A percentile compares a stretch with the other conserved stretches of the same genome.
Conservation (phyloP, 352 stramenopile genomes). For the Pythium insidiosum region DNA sequence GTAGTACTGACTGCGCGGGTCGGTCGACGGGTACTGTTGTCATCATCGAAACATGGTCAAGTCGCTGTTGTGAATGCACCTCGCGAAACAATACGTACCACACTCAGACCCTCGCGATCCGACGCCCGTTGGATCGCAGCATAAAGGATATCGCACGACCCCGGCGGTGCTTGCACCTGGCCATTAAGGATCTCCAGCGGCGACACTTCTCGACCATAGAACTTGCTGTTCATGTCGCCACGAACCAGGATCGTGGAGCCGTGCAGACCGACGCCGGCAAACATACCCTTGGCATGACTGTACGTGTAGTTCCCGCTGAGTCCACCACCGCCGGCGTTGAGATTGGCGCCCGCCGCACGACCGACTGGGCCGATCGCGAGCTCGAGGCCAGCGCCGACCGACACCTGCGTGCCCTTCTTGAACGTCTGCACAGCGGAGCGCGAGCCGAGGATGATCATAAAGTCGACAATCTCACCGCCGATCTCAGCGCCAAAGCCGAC, state of each 20-base stretch:
- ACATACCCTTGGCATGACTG: conserved; percentile 74
- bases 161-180: conserved; percentile 50
- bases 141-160: conserved; percentile 60
- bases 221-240: conserved; percentile 79
- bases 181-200: conserved; percentile 76
- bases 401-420: conserved; percentile 79
- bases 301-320: conserved; percentile 84
- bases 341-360: conserved; percentile 51
- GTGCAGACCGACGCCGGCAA: conserved; percentile 70
- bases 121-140: conserved; percentile 55
- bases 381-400: conserved; percentile 67
- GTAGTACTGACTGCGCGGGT: conserved; percentile 11
- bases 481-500: conserved; percentile 80
- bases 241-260: conserved; percentile 79
- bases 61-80: not conserved
- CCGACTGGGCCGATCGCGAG: conserved; percentile 68
- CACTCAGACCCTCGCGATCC: conserved; percentile 5
- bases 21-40: conserved; percentile 12
- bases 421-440: conserved; percentile 65
- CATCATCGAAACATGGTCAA: not conserved
- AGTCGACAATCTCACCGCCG: conserved; percentile 82
- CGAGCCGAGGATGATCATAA: conserved; percentile 85
- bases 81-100: conserved; percentile 13
- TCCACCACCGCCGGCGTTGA: conserved; percentile 73
- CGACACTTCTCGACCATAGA: conserved; percentile 78